Evolutionary conservation across 176 grass and related monocot species (phyloP), one percentile per base, ranked within the genome.

Genomic region (Aegilops umbellulata): DNA sequence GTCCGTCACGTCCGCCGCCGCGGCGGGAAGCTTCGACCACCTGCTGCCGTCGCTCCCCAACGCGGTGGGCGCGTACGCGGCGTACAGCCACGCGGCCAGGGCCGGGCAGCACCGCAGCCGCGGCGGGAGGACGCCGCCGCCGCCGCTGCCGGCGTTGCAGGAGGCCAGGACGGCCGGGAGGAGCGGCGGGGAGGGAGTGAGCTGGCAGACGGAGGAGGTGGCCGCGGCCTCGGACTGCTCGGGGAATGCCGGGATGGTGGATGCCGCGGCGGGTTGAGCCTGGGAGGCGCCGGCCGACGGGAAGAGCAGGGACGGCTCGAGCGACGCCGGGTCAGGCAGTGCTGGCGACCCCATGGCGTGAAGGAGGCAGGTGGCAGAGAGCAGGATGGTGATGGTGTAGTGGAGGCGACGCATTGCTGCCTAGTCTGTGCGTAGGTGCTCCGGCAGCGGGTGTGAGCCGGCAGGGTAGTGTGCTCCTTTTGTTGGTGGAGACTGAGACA

Each of bases 221-320:
- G 86, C 83, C 22, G 83, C 92, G 11, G 86, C 77, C 42, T 94
- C 89, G 4, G 96, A 95, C 86, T 98, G 96, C 78, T 98, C 96
- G 7, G 96, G 96, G 88, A 95, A 98, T 11, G 96, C 96, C 6
- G 96, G 92, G 89, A 98, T 98, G 76, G 86, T 98, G 78, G 88
- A 55, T 11, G 58, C 87, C 1, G 46, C 64, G 36, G 35, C 14
- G 51, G 81, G 47, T 69, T 76, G 76, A 22, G 79, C 61, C 27
- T 67, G 26, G 57, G 90, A 83, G 0, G 80, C 62, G 2, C 84
- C 80, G 1, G 88, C 20, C 4, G 90, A 86, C 2, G 90, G 96
- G 69, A 95, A 89, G 61, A 93, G 62, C 20, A 95, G 42, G 19
- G 91, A 84, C 1, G 87, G 89, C 46, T 88, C 81, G 1, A 88